These are phyloP conservation scores for Quercus aquifolioides DNA, from an alignment of 306 rosid genomes.

Conservation along the genomic window DNA sequence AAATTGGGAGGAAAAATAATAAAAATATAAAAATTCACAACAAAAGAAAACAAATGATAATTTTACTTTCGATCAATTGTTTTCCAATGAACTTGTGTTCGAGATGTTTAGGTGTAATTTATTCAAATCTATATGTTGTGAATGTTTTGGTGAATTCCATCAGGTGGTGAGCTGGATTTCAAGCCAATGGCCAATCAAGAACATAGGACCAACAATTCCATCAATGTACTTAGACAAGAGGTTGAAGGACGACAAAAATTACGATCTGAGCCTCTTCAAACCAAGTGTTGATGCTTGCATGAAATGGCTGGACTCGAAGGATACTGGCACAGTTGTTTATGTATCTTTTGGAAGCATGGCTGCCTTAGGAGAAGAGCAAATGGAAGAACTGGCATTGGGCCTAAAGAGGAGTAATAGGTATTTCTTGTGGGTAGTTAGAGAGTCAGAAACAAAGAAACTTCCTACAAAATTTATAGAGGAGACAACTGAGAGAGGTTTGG, in stretches of 20 bases:
- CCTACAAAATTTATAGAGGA: slow-evolving; percentile 4
- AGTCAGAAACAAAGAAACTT: slow-evolving; percentile 5
- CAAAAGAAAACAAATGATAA: too few relatives aligned
- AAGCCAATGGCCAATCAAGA: slow-evolving; percentile 7
- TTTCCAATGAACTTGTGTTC: too few relatives aligned
- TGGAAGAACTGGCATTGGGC: slow-evolving; percentile 9
- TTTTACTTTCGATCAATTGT: too few relatives aligned
- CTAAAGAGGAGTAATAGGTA: not conserved
- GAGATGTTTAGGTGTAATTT: too few relatives aligned
- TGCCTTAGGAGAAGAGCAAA: slow-evolving; percentile 13
- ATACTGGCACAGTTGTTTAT: slow-evolving; percentile 8
- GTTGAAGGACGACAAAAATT: slow-evolving; percentile 11
- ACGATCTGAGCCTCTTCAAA: slow-evolving; percentile 6
- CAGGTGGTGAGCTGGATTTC: slow-evolving; percentile 18
- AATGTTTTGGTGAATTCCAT: not conserved
- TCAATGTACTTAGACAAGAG: slow-evolving; percentile 21
- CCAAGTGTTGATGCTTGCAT: slow-evolving; percentile 4
- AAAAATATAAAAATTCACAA: too few relatives aligned
- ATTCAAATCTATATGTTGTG: too few relatives aligned
- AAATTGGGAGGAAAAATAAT: too few relatives aligned
- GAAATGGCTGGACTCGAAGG: slow-evolving; percentile 18
- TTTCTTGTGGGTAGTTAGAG: slow-evolving; percentile 23
- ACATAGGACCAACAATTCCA: slow-evolving; percentile 18
- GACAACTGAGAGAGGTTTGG: not conserved
- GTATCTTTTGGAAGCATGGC: slow-evolving; percentile 14